Evolutionary conservation across 352 stramenopile genomes (phyloP).

Genomic region (Thalassiosira pacifica): DNA sequence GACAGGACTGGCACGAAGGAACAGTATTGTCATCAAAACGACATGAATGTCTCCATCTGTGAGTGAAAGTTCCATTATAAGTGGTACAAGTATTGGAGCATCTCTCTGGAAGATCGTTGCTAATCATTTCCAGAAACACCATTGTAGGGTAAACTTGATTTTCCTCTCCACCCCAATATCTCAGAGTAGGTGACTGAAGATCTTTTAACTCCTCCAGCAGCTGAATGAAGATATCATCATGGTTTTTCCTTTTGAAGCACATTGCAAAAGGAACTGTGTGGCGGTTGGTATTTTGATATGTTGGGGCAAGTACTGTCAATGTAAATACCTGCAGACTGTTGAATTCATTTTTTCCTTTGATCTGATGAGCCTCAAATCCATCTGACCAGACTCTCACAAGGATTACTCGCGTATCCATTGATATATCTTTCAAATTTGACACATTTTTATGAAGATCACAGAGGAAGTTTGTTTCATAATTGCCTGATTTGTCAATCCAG

Average conservation of each 20-base stretch:
- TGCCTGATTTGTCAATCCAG: background rate
- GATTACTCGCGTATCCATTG: background rate
- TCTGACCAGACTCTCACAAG: slow-evolving; percentile 15
- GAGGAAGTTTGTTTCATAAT: slow-evolving; percentile 5
- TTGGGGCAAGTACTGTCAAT: background rate
- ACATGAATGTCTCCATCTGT: slow-evolving; percentile 24
- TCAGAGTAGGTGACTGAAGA: background rate
- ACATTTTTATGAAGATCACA: background rate
- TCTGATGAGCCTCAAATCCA: slow-evolving; percentile 37
- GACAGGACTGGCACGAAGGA: slow-evolving; percentile 8
- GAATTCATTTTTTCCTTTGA: slow-evolving; percentile 18
- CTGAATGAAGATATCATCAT: background rate
- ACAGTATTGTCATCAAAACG: background rate
- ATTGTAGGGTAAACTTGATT: slow-evolving; percentile 8
- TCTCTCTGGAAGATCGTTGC: slow-evolving; percentile 30
- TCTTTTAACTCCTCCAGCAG: slow-evolving; percentile 13
- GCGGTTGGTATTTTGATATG: background rate
- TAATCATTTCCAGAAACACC: slow-evolving; percentile 7
- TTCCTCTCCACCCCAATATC: slow-evolving; percentile 24
- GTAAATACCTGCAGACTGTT: slow-evolving; percentile 37
- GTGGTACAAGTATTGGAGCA: slow-evolving; percentile 20
- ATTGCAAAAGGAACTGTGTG: slow-evolving; percentile 13
- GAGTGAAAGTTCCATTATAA: slow-evolving; percentile 20
- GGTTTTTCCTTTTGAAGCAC: slow-evolving; percentile 35
- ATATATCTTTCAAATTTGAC: background rate